Percentiles rank a stretch among this genome's conserved stretches.
phyloP scores from a whole-genome alignment of 2,329 filamentous ascomycete genomes.

The Claviceps sp. region DNA sequence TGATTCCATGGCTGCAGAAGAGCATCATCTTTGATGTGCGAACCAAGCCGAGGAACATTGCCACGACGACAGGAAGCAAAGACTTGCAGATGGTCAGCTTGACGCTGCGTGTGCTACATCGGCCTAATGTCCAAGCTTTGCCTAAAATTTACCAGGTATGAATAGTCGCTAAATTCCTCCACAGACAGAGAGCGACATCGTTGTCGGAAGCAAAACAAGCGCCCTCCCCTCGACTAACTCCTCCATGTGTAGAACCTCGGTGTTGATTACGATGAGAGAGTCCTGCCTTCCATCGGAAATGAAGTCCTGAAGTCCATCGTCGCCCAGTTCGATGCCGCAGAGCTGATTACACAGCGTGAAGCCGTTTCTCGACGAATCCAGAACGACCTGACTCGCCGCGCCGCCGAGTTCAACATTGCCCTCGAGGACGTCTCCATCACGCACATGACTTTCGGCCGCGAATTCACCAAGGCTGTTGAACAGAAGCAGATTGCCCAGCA shows the following conservation, averaged over 20 bases:
- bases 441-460: constrained; percentile 98
- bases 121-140: constrained; percentile 81
- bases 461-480: constrained; percentile 97
- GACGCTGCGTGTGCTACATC: constrained; percentile 87
- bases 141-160: constrained; percentile 96
- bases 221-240: background rate
- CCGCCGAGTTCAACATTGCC: constrained; percentile 95
- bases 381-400: constrained; percentile 79
- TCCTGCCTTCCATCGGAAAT: constrained; percentile 96
- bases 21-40: constrained; percentile 94
- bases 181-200: background rate
- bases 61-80: constrained; percentile 94
- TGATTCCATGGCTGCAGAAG: constrained; percentile 90
- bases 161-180: background rate
- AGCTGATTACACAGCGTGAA: constrained; percentile 98
- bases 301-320: constrained; percentile 98
- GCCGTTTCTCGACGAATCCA: constrained; percentile 92
- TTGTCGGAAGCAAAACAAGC: background rate
- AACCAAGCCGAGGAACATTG: constrained; percentile 94
- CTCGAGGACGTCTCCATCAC: constrained; percentile 98
- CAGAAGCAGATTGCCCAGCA: constrained; percentile 99
- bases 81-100: constrained; percentile 99
- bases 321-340: constrained; percentile 94
- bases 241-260: constrained; percentile 62
- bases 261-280: constrained; percentile 95